phyloP scores from a whole-genome alignment of 2,329 filamentous ascomycete species.

The Sporothrix inflata region DNA sequence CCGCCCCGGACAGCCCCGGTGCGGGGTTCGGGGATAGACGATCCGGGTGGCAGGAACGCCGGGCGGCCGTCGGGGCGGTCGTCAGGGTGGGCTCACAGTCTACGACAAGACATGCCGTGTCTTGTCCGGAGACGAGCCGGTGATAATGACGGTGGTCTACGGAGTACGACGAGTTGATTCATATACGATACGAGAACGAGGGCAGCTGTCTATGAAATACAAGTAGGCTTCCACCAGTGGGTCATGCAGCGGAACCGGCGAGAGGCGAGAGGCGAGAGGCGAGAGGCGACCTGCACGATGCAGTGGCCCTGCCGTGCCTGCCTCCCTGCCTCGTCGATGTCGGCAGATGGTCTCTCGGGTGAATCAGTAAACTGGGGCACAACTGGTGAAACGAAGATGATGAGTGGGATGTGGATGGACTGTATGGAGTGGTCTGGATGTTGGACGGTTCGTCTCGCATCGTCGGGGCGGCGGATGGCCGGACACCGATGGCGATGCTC shows the following conservation, averaged over 20 bases:
- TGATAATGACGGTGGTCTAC: neutral
- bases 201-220: too few relatives aligned
- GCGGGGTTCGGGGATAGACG: conserved; percentile 11
- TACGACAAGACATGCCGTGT: too few relatives aligned
- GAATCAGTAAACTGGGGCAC: conserved; percentile 8
- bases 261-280: neutral
- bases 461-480: conserved; percentile 1
- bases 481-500: neutral
- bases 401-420: neutral
- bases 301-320: neutral
- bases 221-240: too few relatives aligned
- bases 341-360: neutral
- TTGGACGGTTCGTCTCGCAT: neutral
- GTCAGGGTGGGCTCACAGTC: too few relatives aligned
- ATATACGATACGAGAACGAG: neutral
- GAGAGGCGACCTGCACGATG: neutral
- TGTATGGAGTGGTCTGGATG: neutral
- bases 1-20: neutral
- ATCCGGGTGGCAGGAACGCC: neutral
- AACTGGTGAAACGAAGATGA: neutral
- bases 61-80: neutral
- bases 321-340: neutral
- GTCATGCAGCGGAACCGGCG: neutral
- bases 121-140: neutral
- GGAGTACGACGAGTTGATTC: neutral